Evolutionary conservation across 371 early-diverging fungal genomes (phyloP).

Genomic region (Mortierella sp.): DNA sequence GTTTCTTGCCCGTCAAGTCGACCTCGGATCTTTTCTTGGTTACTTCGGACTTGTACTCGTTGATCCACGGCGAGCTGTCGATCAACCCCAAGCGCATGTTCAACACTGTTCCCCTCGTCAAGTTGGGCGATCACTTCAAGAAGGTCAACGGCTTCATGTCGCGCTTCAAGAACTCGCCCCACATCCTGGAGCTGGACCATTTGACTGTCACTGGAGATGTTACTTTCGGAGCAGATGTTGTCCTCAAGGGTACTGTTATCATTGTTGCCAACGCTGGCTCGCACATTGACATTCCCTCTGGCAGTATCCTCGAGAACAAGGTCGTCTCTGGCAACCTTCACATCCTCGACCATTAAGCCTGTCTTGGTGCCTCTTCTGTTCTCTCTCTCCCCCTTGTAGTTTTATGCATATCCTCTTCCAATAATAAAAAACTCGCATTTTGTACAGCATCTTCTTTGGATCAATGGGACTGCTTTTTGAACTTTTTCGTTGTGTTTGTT

Average conservation of each 20-base stretch:
- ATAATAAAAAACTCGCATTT: conserved; percentile 5
- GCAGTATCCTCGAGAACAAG: conserved; percentile 98
- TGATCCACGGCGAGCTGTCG: conserved; percentile 93
- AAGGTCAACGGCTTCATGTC: conserved; percentile 84
- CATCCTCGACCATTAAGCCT: conserved; percentile 80
- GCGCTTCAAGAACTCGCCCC: conserved; percentile 94
- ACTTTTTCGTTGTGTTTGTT: background rate
- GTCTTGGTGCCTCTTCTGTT: background rate
- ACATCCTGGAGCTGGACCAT: conserved; percentile 98
- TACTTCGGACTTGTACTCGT: conserved; percentile 94
- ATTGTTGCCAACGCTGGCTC: conserved; percentile 98
- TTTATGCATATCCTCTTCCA: background rate
- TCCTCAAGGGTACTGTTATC: conserved; percentile 98
- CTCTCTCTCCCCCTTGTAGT: background rate
- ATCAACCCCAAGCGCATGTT: conserved; percentile 96
- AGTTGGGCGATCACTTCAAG: conserved; percentile 99
- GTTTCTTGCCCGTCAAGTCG: conserved; percentile 99
- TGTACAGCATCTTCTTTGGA: background rate
- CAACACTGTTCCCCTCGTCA: conserved; percentile 95
- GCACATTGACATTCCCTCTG: conserved; percentile 97
- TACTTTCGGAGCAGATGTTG: conserved; percentile 95
- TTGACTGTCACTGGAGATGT: conserved; percentile 99
- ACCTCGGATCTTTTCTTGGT: conserved; percentile 99
- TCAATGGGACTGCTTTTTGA: conserved; percentile 27
- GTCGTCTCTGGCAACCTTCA: conserved; percentile 97